Conservation (phyloP, 106 monocot species). For the Cymbidium sinense region DNA sequence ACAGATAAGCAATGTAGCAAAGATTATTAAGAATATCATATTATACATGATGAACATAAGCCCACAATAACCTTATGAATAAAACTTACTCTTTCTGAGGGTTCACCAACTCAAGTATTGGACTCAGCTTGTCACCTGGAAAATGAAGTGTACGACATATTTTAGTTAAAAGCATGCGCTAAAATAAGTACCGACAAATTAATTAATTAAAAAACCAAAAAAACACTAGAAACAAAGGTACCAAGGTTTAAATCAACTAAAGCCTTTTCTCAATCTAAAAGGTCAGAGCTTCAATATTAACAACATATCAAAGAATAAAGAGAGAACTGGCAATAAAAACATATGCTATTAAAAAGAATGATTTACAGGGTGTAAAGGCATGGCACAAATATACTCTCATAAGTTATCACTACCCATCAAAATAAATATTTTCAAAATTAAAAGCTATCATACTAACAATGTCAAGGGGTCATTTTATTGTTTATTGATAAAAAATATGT, state of each 20-base stretch:
- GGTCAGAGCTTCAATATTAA: no score
- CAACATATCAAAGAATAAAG: no score
- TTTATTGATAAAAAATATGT: no score
- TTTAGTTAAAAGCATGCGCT: neutral
- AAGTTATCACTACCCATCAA: no score
- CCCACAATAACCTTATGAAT: neutral
- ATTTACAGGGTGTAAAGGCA: no score
- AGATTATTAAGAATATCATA: neutral
- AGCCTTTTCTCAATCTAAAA: neutral
- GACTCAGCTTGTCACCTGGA: conserved; percentile 21
- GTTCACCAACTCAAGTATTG: conserved; percentile 68
- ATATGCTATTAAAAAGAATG: no score
- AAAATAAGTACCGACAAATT: neutral
- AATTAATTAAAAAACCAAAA: neutral
- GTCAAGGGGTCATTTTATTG: no score
- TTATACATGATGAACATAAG: no score
- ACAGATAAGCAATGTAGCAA: neutral
- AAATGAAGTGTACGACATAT: neutral
- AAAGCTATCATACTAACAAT: no score
- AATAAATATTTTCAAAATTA: no score
- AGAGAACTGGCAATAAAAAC: no score
- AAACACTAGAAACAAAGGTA: neutral
- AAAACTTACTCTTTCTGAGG: conserved; percentile 82
- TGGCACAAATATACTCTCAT: no score
- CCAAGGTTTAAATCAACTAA: neutral